phyloP scores from a whole-genome alignment of 2,329 filamentous ascomycete genomes.

The Davidsoniella eucalypti region DNA sequence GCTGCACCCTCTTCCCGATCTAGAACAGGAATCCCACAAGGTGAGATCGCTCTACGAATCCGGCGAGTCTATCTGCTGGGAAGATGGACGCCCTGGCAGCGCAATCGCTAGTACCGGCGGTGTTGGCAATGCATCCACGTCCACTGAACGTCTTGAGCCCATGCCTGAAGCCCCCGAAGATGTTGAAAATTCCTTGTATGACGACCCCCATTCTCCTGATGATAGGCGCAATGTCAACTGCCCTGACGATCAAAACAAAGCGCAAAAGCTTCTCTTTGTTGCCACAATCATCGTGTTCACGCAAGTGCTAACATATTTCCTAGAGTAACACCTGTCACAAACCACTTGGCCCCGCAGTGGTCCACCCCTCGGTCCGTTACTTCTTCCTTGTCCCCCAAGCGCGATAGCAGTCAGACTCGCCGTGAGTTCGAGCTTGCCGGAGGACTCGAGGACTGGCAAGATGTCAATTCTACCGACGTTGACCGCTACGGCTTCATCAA shows the following conservation, averaged over 20 bases:
- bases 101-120: neutral
- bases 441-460: constrained; percentile 51
- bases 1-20: constrained; percentile 31
- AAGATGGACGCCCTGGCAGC: constrained; percentile 25
- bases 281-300: neutral
- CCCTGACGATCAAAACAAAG: neutral
- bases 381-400: constrained; percentile 23
- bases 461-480: constrained; percentile 42
- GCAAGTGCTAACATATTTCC: constrained; percentile 15
- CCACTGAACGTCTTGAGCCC: constrained; percentile 30
- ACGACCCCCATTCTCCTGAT: neutral
- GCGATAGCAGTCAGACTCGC: constrained; percentile 25
- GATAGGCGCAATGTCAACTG: neutral
- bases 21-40: constrained; percentile 49
- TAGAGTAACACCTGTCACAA: constrained; percentile 9
- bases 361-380: constrained; percentile 26
- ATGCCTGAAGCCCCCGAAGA: constrained; percentile 34
- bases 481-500: constrained; percentile 55
- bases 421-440: constrained; percentile 35
- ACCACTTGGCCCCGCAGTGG: constrained; percentile 20
- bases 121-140: constrained; percentile 16
- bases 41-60: constrained; percentile 49
- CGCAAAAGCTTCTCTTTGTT: neutral
- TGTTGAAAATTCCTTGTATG: constrained; percentile 22
- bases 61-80: constrained; percentile 35